phyloP scores from a whole-genome alignment of 2,329 filamentous ascomycete genomes.

The Trematosphaeria pertusa region DNA sequence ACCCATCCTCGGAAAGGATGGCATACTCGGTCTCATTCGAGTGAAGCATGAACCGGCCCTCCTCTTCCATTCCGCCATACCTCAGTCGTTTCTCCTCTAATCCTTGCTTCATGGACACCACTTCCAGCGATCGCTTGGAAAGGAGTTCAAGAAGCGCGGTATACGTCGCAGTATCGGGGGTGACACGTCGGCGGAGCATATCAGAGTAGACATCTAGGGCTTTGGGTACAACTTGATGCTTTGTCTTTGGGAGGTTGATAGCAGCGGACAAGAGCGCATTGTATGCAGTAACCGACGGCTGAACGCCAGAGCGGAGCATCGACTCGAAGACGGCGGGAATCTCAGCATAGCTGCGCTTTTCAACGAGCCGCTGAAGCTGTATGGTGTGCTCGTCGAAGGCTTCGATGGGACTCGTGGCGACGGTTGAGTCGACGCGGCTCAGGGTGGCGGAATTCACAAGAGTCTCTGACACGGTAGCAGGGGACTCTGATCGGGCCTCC shows the following conservation, averaged over 20 bases:
- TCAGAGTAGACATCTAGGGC: slow-evolving; percentile 94
- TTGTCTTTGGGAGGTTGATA: slow-evolving; percentile 79
- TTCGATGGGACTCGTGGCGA: slow-evolving; percentile 66
- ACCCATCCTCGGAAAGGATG: slow-evolving; percentile 86
- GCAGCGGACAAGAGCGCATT: slow-evolving; percentile 87
- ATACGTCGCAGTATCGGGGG: slow-evolving; percentile 85
- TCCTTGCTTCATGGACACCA: slow-evolving; percentile 72
- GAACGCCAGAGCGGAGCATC: slow-evolving; percentile 82
- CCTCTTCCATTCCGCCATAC: slow-evolving; percentile 84
- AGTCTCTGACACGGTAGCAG: slow-evolving; percentile 38
- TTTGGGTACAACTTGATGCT: slow-evolving; percentile 85
- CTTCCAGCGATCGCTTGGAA: slow-evolving; percentile 79
- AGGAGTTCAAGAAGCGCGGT: slow-evolving; percentile 85
- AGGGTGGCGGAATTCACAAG: slow-evolving; percentile 34
- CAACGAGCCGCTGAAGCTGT: slow-evolving; percentile 76
- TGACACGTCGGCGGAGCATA: slow-evolving; percentile 86
- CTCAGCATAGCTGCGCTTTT: slow-evolving; percentile 77
- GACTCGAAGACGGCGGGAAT: slow-evolving; percentile 91
- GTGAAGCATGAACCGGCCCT: slow-evolving; percentile 84
- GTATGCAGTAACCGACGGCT: slow-evolving; percentile 85
- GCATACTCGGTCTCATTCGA: slow-evolving; percentile 88
- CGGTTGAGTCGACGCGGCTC: slow-evolving; percentile 51
- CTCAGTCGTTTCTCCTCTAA: slow-evolving; percentile 84
- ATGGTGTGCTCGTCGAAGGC: slow-evolving; percentile 75
- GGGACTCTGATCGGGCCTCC: slow-evolving; percentile 39